A percentile compares a stretch with the other conserved stretches of the same genome.
These are phyloP conservation scores for Boletus mariae DNA, from an alignment of 1,284 basidiomycete genomes.

Conservation along the genomic window DNA sequence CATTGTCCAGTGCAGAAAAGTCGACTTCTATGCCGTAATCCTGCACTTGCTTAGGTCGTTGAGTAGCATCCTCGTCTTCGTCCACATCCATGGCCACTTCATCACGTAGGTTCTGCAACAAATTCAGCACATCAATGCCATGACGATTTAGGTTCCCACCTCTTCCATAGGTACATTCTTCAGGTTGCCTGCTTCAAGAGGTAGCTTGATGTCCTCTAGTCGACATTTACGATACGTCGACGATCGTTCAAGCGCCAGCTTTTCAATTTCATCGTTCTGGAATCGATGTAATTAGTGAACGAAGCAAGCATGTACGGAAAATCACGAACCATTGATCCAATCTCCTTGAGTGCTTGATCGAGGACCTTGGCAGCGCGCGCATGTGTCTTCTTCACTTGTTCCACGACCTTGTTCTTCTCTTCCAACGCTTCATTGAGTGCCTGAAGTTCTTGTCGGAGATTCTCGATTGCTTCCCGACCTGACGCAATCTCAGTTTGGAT, in stretches of 20 bases:
- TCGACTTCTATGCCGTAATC: constrained; percentile 93
- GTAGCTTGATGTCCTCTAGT: constrained; percentile 88
- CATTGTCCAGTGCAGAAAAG: constrained; percentile 78
- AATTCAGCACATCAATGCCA: constrained; percentile 2
- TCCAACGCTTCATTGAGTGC: constrained; percentile 63
- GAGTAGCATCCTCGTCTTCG: constrained; percentile 75
- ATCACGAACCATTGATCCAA: constrained; percentile 63
- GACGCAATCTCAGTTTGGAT: constrained; percentile 65
- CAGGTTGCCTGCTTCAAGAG: constrained; percentile 73
- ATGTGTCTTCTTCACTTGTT: constrained; percentile 72
- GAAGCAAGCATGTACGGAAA: not conserved
- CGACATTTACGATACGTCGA: constrained; percentile 88
- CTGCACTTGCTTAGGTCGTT: constrained; percentile 65
- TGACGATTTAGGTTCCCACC: constrained; percentile 41
- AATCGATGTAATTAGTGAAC: not conserved
- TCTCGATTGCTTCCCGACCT: constrained; percentile 57
- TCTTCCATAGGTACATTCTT: constrained; percentile 93
- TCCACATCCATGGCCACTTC: constrained; percentile 90
- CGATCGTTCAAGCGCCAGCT: constrained; percentile 82
- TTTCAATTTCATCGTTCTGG: constrained; percentile 93
- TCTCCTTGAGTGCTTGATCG: constrained; percentile 89
- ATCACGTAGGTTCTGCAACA: constrained; percentile 68
- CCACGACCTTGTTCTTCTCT: constrained; percentile 67
- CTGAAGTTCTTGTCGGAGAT: constrained; percentile 59
- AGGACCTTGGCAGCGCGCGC: constrained; percentile 70